These are phyloP conservation scores for Mycena vulgaris DNA, from an alignment of 768 basidiomycete genomes.

Conservation along the genomic window DNA sequence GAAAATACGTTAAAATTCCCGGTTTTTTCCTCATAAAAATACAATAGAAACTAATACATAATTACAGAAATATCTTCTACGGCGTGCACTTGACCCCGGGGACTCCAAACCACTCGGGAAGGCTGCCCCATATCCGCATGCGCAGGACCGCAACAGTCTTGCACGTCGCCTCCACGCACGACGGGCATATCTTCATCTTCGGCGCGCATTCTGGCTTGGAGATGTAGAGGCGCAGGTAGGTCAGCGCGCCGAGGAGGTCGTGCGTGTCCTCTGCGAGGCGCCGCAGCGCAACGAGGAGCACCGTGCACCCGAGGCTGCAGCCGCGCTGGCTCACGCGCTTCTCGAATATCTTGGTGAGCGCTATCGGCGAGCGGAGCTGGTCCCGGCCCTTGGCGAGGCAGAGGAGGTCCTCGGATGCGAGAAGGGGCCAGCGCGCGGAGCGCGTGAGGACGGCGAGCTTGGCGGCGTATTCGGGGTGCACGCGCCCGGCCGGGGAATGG, in stretches of 20 bases:
- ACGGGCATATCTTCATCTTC: not conserved
- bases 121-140: not conserved
- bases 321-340: not conserved
- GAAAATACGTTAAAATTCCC: no score
- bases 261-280: not conserved
- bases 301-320: constrained; percentile 1
- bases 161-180: not conserved
- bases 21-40: no score
- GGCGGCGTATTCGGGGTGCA: not conserved
- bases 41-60: no score
- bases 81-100: not conserved
- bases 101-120: not conserved
- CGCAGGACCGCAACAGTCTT: not conserved
- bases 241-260: constrained; percentile 21
- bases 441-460: not conserved
- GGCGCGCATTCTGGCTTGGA: not conserved
- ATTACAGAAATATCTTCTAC: not conserved
- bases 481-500: constrained; percentile 2
- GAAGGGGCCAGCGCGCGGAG: constrained; percentile 20
- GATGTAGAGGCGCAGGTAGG: constrained; percentile 19
- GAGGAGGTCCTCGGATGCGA: not conserved
- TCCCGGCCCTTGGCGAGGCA: constrained; percentile 7
- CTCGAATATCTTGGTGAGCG: not conserved
- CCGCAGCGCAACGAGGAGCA: constrained; percentile 1
- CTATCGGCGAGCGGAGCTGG: not conserved